These are phyloP conservation scores for Sugiyamaella lignohabitans DNA, from an alignment of 805 yeast species.

Conservation along the genomic window DNA sequence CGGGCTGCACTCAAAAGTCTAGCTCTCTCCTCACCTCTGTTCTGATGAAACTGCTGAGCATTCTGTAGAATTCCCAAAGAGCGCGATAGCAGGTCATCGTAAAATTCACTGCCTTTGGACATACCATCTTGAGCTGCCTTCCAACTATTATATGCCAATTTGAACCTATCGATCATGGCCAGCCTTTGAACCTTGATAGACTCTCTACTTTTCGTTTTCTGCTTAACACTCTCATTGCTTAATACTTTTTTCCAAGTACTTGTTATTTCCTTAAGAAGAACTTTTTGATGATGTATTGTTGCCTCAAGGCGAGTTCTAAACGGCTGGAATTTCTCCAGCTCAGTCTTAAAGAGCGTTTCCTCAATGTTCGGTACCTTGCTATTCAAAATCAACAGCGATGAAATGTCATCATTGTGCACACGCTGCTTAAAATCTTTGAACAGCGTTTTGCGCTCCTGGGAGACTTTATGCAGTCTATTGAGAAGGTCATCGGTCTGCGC, in stretches of 20 bases:
- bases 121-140: slow-evolving; percentile 51
- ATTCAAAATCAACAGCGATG: slow-evolving; percentile 64
- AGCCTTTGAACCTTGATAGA: slow-evolving; percentile 31
- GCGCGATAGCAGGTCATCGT: slow-evolving; percentile 38
- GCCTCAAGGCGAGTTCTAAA: slow-evolving; percentile 60
- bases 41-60: slow-evolving; percentile 16
- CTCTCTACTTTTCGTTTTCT: slow-evolving; percentile 36
- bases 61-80: slow-evolving; percentile 15
- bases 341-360: slow-evolving; percentile 54
- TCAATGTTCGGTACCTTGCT: slow-evolving; percentile 53
- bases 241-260: slow-evolving; percentile 42
- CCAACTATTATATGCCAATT: slow-evolving; percentile 53
- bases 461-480: slow-evolving; percentile 55
- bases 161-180: slow-evolving; percentile 37
- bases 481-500: slow-evolving; percentile 49
- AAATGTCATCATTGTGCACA: slow-evolving; percentile 78
- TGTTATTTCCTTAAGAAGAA: slow-evolving; percentile 42
- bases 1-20: not conserved
- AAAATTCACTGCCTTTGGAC: slow-evolving; percentile 57
- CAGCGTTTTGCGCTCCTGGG: slow-evolving; percentile 55
- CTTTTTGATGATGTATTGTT: slow-evolving; percentile 59
- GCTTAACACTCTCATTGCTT: slow-evolving; percentile 40
- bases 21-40: slow-evolving; percentile 19
- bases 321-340: slow-evolving; percentile 68
- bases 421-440: slow-evolving; percentile 59